A percentile compares a stretch with the other conserved stretches of the same genome.
Conservation (phyloP, 257 asterid genomes). For the Lycium ferocissimum region DNA sequence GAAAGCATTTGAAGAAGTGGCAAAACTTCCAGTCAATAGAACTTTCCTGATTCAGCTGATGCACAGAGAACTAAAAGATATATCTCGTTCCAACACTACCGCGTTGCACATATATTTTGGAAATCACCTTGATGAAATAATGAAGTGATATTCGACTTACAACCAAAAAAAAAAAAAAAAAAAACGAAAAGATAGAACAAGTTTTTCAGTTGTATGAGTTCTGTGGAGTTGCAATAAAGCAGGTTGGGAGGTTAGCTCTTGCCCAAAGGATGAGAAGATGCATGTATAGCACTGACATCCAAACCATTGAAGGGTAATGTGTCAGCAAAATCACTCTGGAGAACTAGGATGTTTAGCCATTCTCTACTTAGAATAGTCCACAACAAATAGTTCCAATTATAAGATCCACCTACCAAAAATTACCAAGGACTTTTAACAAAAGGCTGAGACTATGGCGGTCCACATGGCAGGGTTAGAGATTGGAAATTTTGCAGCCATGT, state of each 20-base stretch:
- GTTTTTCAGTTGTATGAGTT: not conserved
- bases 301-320: not conserved
- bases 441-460: not conserved
- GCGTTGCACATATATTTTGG: not conserved
- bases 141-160: not conserved
- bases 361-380: not conserved
- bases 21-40: not conserved
- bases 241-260: not conserved
- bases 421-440: not conserved
- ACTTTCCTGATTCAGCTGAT: not conserved
- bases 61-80: not conserved
- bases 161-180: not conserved
- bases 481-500: not conserved
- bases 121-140: constrained; percentile 12
- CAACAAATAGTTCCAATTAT: not conserved
- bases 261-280: not conserved
- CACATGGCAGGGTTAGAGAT: not conserved
- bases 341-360: not conserved
- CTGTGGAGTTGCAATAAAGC: not conserved
- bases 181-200: no score
- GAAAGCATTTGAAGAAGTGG: not conserved
- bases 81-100: not conserved
- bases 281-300: not conserved
- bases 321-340: not conserved
- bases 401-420: not conserved